A percentile compares a stretch with the other conserved stretches of the same genome.
Conservation (phyloP, 1,284 basidiomycete species). For the Sporisorium iseilematis-ciliati region DNA sequence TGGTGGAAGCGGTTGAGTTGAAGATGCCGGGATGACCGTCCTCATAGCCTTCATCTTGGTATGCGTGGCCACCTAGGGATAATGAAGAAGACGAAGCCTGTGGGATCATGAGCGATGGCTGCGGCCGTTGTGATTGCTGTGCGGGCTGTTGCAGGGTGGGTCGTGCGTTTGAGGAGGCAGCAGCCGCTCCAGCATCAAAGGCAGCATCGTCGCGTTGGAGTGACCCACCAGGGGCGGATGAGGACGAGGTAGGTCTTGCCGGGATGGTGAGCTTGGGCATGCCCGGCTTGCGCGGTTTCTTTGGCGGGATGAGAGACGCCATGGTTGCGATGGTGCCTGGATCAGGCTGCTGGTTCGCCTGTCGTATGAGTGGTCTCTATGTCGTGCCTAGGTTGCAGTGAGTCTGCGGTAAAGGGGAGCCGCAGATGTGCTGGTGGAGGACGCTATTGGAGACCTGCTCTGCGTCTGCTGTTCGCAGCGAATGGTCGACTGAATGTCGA, state of each 20-base stretch:
- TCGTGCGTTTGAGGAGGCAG: slow-evolving; percentile 2
- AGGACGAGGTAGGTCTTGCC: slow-evolving; percentile 36
- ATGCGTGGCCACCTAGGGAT: slow-evolving; percentile 25
- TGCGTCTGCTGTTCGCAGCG: slow-evolving; percentile 2
- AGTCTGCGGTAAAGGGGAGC: neutral
- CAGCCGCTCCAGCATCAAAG: slow-evolving; percentile 6
- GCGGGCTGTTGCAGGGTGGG: slow-evolving; percentile 17
- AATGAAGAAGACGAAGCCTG: slow-evolving; percentile 31
- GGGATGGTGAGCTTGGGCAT: slow-evolving; percentile 66
- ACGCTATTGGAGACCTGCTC: slow-evolving; percentile 7
- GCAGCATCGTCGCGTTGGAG: slow-evolving; percentile 21
- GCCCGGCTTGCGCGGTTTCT: slow-evolving; percentile 58
- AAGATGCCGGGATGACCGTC: slow-evolving; percentile 45
- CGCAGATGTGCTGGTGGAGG: neutral
- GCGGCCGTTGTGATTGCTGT: slow-evolving; percentile 28
- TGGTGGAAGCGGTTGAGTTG: slow-evolving; percentile 40
- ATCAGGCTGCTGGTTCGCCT: neutral
- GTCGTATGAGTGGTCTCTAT: neutral
- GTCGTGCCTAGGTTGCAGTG: neutral
- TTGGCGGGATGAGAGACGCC: slow-evolving; percentile 66
- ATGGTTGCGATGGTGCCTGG: slow-evolving; percentile 20
- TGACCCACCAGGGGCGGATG: slow-evolving; percentile 33
- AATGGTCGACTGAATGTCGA: neutral
- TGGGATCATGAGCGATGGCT: slow-evolving; percentile 42
- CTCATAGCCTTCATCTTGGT: slow-evolving; percentile 53